These are phyloP conservation scores for Polyporus arcularius DNA, from an alignment of 768 basidiomycete genomes.

Conservation along the genomic window DNA sequence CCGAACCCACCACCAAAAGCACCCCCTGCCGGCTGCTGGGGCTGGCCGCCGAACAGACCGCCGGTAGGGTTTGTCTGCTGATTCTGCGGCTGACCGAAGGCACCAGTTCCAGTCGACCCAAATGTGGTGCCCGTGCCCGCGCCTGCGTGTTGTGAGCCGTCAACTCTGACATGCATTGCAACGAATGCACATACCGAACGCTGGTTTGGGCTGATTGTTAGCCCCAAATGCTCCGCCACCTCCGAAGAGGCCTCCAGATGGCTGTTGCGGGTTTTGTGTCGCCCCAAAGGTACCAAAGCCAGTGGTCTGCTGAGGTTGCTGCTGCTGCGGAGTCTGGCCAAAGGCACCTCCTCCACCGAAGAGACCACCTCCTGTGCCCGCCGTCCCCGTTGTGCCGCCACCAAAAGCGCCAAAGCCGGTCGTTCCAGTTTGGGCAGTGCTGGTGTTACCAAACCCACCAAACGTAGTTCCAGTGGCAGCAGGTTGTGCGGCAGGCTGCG, in stretches of 20 bases:
- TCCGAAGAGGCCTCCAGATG: constrained; percentile 32
- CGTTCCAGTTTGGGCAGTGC: constrained; percentile 26
- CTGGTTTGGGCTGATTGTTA: constrained; percentile 28
- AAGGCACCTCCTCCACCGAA: constrained; percentile 31
- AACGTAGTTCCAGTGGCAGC: constrained; percentile 33
- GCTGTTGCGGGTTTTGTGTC: constrained; percentile 31
- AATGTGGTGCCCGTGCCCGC: constrained; percentile 26
- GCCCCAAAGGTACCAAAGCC: constrained; percentile 34
- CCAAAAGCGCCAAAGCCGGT: constrained; percentile 34
- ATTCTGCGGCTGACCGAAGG: constrained; percentile 32
- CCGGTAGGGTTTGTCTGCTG: constrained; percentile 13
- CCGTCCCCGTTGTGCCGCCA: constrained; percentile 24
- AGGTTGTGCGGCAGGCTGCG: constrained; percentile 32
- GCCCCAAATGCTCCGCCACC: constrained; percentile 30
- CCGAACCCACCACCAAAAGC: too few relatives aligned
- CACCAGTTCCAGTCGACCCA: constrained; percentile 17
- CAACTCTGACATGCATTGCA: too few relatives aligned
- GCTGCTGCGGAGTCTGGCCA: constrained; percentile 37
- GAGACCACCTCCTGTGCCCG: constrained; percentile 15
- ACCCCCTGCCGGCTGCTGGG: constrained; percentile 25
- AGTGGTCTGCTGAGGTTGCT: constrained; percentile 34
- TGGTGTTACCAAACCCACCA: constrained; percentile 28
- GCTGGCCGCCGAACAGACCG: constrained; percentile 31
- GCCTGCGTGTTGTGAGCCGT: neutral
- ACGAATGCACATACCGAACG: constrained; percentile 20